Evolutionary conservation across 768 basidiomycete genomes (phyloP).

Genomic region (Lactarius hatsudake): DNA sequence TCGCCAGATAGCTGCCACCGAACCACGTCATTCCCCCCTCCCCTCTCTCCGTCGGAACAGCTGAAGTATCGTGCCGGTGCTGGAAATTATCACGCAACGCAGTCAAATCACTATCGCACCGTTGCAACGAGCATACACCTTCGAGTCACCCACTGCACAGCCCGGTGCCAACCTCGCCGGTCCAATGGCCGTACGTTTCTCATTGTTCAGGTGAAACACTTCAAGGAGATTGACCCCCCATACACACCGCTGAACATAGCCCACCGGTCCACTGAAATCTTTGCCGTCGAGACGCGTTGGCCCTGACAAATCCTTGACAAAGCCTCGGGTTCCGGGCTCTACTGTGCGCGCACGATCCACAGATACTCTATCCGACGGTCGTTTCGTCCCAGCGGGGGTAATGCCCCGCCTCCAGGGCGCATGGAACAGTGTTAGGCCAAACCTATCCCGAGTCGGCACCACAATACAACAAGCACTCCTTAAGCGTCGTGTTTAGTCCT

Average conservation of each 20-base stretch:
- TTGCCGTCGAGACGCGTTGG: not conserved
- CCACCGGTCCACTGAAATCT: not conserved
- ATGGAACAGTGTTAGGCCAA: conserved; percentile 7
- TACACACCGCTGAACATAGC: not conserved
- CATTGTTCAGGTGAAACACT: conserved; percentile 9
- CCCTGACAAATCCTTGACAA: not conserved
- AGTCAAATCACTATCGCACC: not conserved
- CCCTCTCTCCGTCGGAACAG: not conserved
- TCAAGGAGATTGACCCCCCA: not conserved
- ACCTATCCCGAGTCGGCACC: not conserved
- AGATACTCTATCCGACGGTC: not conserved
- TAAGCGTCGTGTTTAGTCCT: not conserved
- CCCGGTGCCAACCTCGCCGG: not conserved
- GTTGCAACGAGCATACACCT: no score
- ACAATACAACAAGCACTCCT: not conserved
- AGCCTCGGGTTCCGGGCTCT: not conserved
- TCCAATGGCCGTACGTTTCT: not conserved
- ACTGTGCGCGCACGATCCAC: not conserved
- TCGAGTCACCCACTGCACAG: not conserved
- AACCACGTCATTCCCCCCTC: not conserved
- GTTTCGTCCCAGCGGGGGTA: not conserved
- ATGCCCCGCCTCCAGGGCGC: not conserved
- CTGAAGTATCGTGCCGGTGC: not conserved
- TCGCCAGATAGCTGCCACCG: not conserved
- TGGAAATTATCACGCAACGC: not conserved